Evolutionary conservation across 352 stramenopile genomes (phyloP), one percentile per base, ranked within the genome.

Genomic region (Detonula confervacea): DNA sequence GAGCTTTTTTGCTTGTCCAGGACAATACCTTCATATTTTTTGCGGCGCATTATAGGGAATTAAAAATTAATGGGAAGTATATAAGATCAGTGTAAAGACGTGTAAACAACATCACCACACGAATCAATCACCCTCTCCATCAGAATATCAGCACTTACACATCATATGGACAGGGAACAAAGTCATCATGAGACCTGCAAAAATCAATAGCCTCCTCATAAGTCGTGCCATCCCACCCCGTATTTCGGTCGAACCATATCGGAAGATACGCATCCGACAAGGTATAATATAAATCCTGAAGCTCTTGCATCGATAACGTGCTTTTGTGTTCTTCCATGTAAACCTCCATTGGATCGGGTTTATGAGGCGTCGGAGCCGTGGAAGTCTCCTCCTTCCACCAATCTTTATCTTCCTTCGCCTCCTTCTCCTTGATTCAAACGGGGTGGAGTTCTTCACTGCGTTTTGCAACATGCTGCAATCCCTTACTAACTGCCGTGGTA

Each of bases 151-250:
- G n/a, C 24, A 71, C 62, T 71, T 25, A 77, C 49, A 84, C 77
- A 16, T 84, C 39, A 39, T 79, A 79, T 1, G 77, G 77, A 69
- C 77, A 84, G 3, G 70, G 69, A 1, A 80, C 55, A 52, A 77
- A 84, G 22, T 77, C 29, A 42, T 74, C 60, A 35, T 79, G 66
- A 8, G 25, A 52, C 1, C 51, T 25, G 42, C 77, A 84, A 75
- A 84, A 84, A 20, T 77, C 55, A 0, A 84, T 22, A 8, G 69
- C 69, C 54, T 77, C 63, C 0, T 72, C 27, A 47, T 77, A 79
- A 20, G 55, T 77, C 4, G 29, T 44, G n/a, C 77, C 69, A 7
- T 37, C 71, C 77, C 77, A 84, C 42, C 77, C 77, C 0, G 55
- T 66, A 7, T 27, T 47, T 46, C 64, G 30, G 70, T 73, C 63